phyloP scores from a whole-genome alignment of 1,284 basidiomycete species.

The Ustilago trichophora region DNA sequence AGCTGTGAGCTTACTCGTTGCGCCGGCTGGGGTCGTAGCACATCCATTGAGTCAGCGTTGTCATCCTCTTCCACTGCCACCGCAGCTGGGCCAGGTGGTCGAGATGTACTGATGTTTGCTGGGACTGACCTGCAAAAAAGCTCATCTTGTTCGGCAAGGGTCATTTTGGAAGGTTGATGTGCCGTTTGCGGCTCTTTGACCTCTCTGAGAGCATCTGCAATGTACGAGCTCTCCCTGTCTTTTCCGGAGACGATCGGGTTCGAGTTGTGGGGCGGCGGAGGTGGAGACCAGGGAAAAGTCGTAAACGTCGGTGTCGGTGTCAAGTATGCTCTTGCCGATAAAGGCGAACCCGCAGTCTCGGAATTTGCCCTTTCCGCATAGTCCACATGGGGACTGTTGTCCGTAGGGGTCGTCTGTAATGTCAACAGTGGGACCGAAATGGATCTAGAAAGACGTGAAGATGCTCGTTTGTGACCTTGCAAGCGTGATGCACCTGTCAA shows the following conservation, averaged over 20 bases:
- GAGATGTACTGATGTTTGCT: neutral
- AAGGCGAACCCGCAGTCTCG: neutral
- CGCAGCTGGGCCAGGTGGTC: neutral
- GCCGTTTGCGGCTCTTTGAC: neutral
- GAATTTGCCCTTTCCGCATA: neutral
- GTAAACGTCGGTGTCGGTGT: neutral
- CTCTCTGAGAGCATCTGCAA: too few species aligned
- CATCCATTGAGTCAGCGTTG: neutral
- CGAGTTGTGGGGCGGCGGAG: too few species aligned
- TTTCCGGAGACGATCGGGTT: too few species aligned
- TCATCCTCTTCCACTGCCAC: neutral
- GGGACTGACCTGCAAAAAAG: neutral
- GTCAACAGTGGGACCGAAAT: constrained; percentile 8
- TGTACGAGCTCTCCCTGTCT: too few species aligned
- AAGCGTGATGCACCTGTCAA: neutral
- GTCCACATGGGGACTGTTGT: neutral
- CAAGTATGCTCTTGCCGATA: neutral
- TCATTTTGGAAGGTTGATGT: too few species aligned
- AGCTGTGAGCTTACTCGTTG: too few species aligned
- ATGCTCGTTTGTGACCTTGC: neutral
- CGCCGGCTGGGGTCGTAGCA: too few species aligned
- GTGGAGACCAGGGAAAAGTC: too few species aligned
- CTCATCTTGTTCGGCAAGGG: too few species aligned
- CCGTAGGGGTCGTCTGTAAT: neutral
- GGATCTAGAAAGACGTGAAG: constrained; percentile 7